phyloP scores from a whole-genome alignment of 2,329 filamentous ascomycete species.

The Xylariaceae sp. region DNA sequence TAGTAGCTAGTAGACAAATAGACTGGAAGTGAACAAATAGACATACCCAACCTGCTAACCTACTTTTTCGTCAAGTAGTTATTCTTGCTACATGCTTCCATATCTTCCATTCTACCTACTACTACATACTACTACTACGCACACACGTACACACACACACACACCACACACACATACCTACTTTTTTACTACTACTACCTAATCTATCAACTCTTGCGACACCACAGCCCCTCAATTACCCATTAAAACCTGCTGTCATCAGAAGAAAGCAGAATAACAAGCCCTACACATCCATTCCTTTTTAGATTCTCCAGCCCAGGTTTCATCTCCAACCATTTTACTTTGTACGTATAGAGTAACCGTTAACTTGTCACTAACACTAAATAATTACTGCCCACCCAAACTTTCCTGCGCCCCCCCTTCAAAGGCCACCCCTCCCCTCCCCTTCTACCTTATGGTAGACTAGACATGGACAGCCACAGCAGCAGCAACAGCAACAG shows the following conservation, averaged over 20 bases:
- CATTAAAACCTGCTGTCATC: not conserved
- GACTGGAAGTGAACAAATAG: too few relatives aligned
- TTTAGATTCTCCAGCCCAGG: not conserved
- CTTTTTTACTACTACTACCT: not conserved
- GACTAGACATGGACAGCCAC: constrained; percentile 25
- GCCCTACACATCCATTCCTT: not conserved
- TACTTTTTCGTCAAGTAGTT: too few relatives aligned
- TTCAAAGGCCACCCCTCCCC: not conserved
- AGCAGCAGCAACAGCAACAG: constrained; percentile 17
- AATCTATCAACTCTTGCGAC: not conserved
- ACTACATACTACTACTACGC: too few relatives aligned
- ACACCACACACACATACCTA: too few relatives aligned
- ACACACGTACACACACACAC: too few relatives aligned
- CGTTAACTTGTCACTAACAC: not conserved
- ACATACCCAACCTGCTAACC: too few relatives aligned
- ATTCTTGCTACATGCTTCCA: too few relatives aligned
- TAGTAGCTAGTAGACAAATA: too few relatives aligned
- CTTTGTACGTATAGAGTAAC: not conserved
- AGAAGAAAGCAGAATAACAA: not conserved
- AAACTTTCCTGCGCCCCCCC: constrained; percentile 11
- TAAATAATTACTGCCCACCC: constrained; percentile 3
- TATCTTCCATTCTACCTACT: too few relatives aligned
- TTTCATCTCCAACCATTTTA: not conserved
- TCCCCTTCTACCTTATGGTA: constrained; percentile 24
- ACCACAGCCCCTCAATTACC: not conserved